phyloP scores from a whole-genome alignment of 495 filamentous ascomycete species.

The Xylaria sp. region DNA sequence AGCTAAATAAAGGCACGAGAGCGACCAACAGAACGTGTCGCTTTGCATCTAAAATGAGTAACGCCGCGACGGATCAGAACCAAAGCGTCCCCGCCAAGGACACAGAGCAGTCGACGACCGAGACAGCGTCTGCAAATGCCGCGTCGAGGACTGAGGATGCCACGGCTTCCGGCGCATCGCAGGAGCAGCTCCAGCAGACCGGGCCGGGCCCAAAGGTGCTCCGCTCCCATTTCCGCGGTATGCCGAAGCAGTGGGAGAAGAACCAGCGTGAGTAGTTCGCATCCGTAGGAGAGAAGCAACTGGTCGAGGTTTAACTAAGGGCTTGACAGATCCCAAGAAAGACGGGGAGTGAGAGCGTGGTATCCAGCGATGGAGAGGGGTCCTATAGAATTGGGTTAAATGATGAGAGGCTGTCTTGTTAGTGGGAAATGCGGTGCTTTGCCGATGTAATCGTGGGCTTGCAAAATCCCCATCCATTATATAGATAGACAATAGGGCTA shows the following conservation, averaged over 20 bases:
- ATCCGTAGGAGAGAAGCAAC: not conserved
- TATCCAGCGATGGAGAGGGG: not conserved
- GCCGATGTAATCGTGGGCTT: not conserved
- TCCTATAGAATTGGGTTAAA: not conserved
- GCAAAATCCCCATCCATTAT: not conserved
- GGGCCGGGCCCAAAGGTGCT: slow-evolving; percentile 21
- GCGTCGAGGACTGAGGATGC: not conserved
- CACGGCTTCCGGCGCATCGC: not conserved
- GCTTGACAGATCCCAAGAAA: slow-evolving; percentile 34
- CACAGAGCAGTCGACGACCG: not conserved
- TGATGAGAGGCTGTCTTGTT: not conserved
- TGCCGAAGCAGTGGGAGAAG: slow-evolving; percentile 45
- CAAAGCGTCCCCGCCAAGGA: slow-evolving; percentile 21
- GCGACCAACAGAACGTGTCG: not conserved
- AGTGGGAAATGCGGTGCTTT: not conserved
- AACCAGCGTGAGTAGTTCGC: slow-evolving; percentile 33
- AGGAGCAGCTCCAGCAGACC: slow-evolving; percentile 16
- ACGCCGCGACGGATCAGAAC: slow-evolving; percentile 3
- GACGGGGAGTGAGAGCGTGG: slow-evolving; percentile 24
- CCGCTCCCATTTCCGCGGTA: slow-evolving; percentile 37
- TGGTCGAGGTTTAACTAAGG: slow-evolving; percentile 13
- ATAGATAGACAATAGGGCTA: not conserved
- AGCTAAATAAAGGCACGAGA: not conserved
- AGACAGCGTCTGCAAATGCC: slow-evolving; percentile 1
- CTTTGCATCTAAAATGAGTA: slow-evolving; percentile 7